Evolutionary conservation across 331 rosid genomes (phyloP).

Genomic region (Phaseolus coccineus): DNA sequence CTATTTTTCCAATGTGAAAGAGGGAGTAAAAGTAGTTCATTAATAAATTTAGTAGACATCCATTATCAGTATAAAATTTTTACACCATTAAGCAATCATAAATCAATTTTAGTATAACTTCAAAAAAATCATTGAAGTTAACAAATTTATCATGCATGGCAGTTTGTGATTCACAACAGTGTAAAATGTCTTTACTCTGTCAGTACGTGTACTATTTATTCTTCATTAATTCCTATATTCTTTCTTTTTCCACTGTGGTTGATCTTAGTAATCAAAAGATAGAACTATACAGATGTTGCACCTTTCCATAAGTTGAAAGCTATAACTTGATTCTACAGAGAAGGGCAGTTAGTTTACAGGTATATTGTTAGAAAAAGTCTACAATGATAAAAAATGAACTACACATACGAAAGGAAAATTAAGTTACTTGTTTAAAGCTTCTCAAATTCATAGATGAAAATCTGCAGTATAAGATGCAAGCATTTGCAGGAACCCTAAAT

Average conservation of each 20-base stretch:
- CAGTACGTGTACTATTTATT: too few relatives aligned
- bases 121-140: too few relatives aligned
- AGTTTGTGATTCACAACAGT: not conserved
- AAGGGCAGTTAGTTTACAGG: not conserved
- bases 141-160: too few relatives aligned
- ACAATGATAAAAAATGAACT: not conserved
- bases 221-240: not conserved
- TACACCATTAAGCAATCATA: too few relatives aligned
- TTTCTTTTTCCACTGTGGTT: not conserved
- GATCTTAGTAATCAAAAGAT: not conserved
- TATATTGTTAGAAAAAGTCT: not conserved
- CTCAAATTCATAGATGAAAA: not conserved
- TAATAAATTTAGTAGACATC: not conserved
- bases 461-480: not conserved
- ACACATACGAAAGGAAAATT: not conserved
- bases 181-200: too few relatives aligned
- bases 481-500: not conserved
- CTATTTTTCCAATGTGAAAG: too few relatives aligned
- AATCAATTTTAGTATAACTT: too few relatives aligned
- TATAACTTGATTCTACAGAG: not conserved
- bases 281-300: not conserved
- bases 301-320: not conserved
- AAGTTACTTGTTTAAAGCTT: not conserved
- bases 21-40: too few relatives aligned
- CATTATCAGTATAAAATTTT: too few relatives aligned